Evolutionary conservation across 257 asterid genomes (phyloP).

Genomic region (Coffea canephora): DNA sequence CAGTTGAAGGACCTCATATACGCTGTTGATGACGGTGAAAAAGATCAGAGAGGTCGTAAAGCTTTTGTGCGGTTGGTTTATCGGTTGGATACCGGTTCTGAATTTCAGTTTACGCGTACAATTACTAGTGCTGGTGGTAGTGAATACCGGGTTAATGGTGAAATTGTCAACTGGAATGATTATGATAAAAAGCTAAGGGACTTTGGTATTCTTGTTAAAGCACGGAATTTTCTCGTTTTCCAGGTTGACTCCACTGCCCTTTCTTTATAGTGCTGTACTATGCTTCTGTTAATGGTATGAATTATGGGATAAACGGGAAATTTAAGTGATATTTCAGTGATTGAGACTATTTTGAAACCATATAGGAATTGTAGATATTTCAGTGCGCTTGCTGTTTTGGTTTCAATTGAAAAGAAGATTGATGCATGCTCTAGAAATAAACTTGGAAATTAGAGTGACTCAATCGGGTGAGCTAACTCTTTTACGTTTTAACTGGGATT

Average conservation of each 20-base stretch:
- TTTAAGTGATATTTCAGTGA: background rate
- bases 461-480: background rate
- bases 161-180: slow-evolving; percentile 70
- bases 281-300: background rate
- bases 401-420: too few relatives aligned
- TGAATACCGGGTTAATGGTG: slow-evolving; percentile 73
- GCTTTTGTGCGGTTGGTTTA: slow-evolving; percentile 81
- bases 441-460: background rate
- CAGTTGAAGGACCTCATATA: slow-evolving; percentile 82
- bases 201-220: slow-evolving; percentile 87
- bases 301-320: too few relatives aligned
- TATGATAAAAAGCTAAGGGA: slow-evolving; percentile 67
- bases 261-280: background rate
- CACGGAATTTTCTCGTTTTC: slow-evolving; percentile 94
- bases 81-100: slow-evolving; percentile 61
- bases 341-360: too few relatives aligned
- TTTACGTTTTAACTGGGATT: background rate
- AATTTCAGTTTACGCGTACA: slow-evolving; percentile 75
- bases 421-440: background rate
- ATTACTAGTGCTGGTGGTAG: slow-evolving; percentile 78
- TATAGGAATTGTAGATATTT: too few relatives aligned
- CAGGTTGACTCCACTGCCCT: slow-evolving; percentile 46
- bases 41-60: slow-evolving; percentile 75
- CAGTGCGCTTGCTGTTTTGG: background rate
- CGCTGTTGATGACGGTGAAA: slow-evolving; percentile 82